phyloP scores from a whole-genome alignment of 305 asterid species.

The Caryopteris hybrid region DNA sequence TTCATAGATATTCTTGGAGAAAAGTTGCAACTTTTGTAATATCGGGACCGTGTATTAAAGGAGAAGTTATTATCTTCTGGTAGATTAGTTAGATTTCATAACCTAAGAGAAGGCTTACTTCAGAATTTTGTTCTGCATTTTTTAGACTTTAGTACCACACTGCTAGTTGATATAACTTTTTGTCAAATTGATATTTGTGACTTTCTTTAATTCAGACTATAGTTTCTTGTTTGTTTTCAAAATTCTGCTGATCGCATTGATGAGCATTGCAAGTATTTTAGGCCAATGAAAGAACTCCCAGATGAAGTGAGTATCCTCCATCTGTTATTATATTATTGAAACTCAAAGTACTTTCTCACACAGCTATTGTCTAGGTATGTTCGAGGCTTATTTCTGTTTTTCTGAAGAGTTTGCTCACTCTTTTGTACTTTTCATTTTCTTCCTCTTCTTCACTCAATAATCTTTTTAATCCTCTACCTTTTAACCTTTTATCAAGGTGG shows the following conservation, averaged over 20 bases:
- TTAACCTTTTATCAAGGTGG: background rate
- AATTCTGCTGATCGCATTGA: background rate
- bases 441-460: background rate
- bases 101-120: background rate
- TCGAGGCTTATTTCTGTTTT: background rate
- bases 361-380: too few species aligned
- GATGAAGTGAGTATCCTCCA: background rate
- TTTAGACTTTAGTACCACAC: background rate
- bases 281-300: background rate
- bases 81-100: background rate
- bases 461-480: background rate
- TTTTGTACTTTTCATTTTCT: background rate
- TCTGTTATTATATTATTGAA: background rate
- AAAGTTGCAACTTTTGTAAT: background rate
- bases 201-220: background rate
- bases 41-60: background rate
- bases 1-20: background rate
- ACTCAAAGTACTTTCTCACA: background rate
- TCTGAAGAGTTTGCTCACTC: background rate
- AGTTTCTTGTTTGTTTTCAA: background rate
- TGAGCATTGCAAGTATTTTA: background rate
- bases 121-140: background rate
- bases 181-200: background rate
- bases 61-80: background rate
- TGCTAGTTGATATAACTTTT: background rate